These are phyloP conservation scores for Talaromyces sp. DNA, from an alignment of 2,329 filamentous ascomycete genomes.

Conservation along the genomic window DNA sequence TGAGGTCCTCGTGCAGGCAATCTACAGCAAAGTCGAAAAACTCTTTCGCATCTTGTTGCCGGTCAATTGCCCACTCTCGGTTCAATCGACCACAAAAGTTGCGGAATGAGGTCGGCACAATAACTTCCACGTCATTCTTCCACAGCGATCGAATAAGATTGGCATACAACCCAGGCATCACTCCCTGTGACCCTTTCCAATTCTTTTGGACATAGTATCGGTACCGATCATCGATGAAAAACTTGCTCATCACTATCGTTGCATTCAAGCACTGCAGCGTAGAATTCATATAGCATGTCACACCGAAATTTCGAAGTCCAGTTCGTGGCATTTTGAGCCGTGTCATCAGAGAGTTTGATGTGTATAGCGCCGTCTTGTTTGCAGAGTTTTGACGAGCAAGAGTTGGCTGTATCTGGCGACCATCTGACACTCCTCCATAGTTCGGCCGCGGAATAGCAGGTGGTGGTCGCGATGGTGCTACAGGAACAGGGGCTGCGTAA, in stretches of 20 bases:
- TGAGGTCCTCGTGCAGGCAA: conserved; percentile 80
- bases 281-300: conserved; percentile 91
- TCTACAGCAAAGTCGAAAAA: conserved; percentile 79
- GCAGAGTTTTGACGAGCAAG: conserved; percentile 41
- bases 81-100: conserved; percentile 61
- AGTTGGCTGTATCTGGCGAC: conserved; percentile 42
- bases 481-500: conserved; percentile 47
- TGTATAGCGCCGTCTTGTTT: conserved; percentile 39
- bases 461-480: conserved; percentile 58
- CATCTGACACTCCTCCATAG: conserved; percentile 74
- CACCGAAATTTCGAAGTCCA: conserved; percentile 73
- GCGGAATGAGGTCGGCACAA: conserved; percentile 57
- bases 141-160: conserved; percentile 58
- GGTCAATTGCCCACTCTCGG: conserved; percentile 63
- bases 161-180: conserved; percentile 57
- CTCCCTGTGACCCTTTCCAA: conserved; percentile 62
- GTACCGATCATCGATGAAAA: conserved; percentile 61
- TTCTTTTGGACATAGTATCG: conserved; percentile 54
- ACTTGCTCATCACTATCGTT: conserved; percentile 57
- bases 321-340: conserved; percentile 55
- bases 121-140: conserved; percentile 52
- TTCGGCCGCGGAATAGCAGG: conserved; percentile 64
- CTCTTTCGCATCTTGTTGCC: conserved; percentile 89
- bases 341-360: conserved; percentile 36
- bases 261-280: conserved; percentile 76